Evolutionary conservation across 148 eudicot genomes (phyloP), one percentile per base, ranked within the genome.

Genomic region (Vaccinium darrowii): DNA sequence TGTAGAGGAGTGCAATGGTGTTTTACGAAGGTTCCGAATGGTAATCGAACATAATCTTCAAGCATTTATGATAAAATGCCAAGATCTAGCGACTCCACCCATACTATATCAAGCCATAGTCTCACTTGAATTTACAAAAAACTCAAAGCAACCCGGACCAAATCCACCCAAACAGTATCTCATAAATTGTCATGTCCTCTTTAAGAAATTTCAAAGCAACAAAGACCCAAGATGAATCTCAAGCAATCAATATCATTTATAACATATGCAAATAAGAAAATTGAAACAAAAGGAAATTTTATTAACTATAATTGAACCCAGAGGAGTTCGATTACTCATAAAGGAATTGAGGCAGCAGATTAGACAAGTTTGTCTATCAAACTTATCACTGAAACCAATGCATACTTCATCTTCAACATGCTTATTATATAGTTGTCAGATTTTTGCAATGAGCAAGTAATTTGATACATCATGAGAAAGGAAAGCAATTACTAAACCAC

Each of bases 401-500:
- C 53, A 82, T 67, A 76, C 76, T 47, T 76, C 15, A 8, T n/a
- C 27, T 23, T n/a, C 69, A 82, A 67, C 57, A 14, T 52, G 30
- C 75, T 27, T 82, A 50, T 27, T 82, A 50, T 10, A 71, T 30
- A n/a, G 72, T 54, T 71, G n/a, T 36, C 23, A 39, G 23, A n/a
- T 12, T 54, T 83, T 83, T 56, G 5, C 53, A 11, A 54, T 54
- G 15, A 39, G 9, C 52, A 36, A 1, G 33, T 12, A 54, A 83
- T 74, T 56, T 53, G 25, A 36, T 2, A 52, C 18, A 83, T 15
- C 7, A 43, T 43, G 47, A 39, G 54, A 53, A 83, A 73, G 63
- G 79, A 83, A 53, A 33, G 30, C 30, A 74, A 71, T 79, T 39
- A 43, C 72, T 85, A 79, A 76, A 88, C 69, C 85, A 82, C 49